Base-by-base conservation (phyloP, 73 alveolate genomes). In the Tetrahymena thermophila region DNA sequence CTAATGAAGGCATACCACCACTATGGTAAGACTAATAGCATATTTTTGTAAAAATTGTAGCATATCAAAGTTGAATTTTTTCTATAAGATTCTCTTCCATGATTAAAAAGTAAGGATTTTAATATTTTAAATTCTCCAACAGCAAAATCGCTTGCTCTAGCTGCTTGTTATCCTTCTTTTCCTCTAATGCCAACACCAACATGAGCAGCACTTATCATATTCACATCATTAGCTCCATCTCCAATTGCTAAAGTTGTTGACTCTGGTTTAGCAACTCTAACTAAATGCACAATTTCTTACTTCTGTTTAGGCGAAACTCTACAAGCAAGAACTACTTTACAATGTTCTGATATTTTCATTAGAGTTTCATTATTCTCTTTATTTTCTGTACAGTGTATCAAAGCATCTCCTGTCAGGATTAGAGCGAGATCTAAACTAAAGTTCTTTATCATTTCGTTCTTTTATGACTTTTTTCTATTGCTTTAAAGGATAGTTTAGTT, bases 141-240 rank as follows among this genome's bases (percentile, higher is more conserved):
- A 31, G 99, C 97, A 96, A 96, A 98, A 98, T 98, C 99, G 84
- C 98, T 94, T 40, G 98, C 97, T 50, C 98, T 95, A 16, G 99
- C 98, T 10, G 99, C 99, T 93, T 98, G 97, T 25, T 98, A 94
- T 1, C 99, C 99, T 96, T 98, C 99, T 95, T 93, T 56, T 5
- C 99, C 99, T 93, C 96, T 43, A 35, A 98, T 97, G 7, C 99
- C 99, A 42, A 98, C 96, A 16, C 99, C 99, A 21, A 98, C 98
- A 97, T 98, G 99, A 17, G 99, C 99, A 44, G 98, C 98, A 4
- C 98, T 96, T 28, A 98, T 98, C 99, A 98, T 98, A 71, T 98
- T 97, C 23, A 98, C 99, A 98, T 98, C 99, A 97, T 98, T 98
- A 23, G 99, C 99, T 8, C 99, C 99, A 94, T 98, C 99, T 34